Base-by-base conservation (phyloP, 2,329 filamentous ascomycete genomes). In the Fusarium acutatum region DNA sequence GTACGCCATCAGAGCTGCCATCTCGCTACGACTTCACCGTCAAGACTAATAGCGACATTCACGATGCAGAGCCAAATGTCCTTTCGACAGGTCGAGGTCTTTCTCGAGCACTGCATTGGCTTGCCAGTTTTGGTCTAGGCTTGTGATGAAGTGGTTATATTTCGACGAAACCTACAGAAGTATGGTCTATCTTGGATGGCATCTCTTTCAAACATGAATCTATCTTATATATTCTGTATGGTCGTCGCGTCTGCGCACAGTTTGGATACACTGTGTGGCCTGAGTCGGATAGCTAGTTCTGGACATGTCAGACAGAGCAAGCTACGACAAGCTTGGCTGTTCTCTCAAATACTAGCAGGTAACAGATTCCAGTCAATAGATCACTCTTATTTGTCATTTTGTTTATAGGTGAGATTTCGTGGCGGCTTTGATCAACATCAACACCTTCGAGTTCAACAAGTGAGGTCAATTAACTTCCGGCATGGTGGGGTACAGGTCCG, bases 361-460 rank as follows among this genome's bases (percentile, higher is more conserved):
- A 22, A 9, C 7, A 12, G 7, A 12, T 2, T 17, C 13, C 14
- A 2, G 8, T 2, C 3, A 8, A 3, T 34, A n/a, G 3, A 38
- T 7, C 0, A 28, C 1, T 7, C 4, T 38, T 0, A n/a, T 5
- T 28, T 4, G 0, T 3, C 2, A 18, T 13, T 7, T 17, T 2
- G 10, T 6, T n/a, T 2, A 3, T 10, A 7, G 11, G 20, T n/a
- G 20, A 6, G 5, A 3, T 28, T 0, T n/a, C 2, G 20, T 40
- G 7, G 7, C 5, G 20, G 10, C 7, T 24, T 28, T 3, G 24
- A 30, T n/a, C 4, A n/a, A 10, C 0, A 37, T 5, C 6, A 43
- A 20, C 0, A n/a, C 5, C 15, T 28, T 14, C 14, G 26, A 26
- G 15, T 35, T 37, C 20, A 22, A 24, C 24, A 24, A 17, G 26